Conservation (phyloP, 768 basidiomycete genomes). For the Gloeophyllum trabeum region DNA sequence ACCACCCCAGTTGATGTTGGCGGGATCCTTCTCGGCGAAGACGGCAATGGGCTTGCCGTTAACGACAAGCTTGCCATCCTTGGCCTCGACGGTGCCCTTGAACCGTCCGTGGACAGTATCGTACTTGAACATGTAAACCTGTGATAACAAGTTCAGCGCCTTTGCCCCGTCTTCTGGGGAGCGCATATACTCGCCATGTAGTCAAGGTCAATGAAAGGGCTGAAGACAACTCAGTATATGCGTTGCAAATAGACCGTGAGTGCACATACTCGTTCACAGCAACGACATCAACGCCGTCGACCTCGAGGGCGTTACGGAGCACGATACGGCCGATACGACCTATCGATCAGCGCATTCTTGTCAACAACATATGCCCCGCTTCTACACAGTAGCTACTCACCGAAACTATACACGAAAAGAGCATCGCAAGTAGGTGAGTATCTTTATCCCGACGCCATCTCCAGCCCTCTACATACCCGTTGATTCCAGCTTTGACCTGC, state of each 20-base stretch:
- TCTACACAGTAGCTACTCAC: slow-evolving; percentile 29
- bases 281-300: slow-evolving; percentile 70
- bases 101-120: slow-evolving; percentile 91
- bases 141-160: slow-evolving; percentile 1
- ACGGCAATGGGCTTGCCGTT: slow-evolving; percentile 68
- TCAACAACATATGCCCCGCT: neutral
- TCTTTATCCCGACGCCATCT: neutral
- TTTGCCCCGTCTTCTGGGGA: neutral
- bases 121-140: slow-evolving; percentile 99
- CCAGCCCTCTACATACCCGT: slow-evolving; percentile 52
- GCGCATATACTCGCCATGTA: slow-evolving; percentile 68
- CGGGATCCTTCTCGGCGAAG: slow-evolving; percentile 81
- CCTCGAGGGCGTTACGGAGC: slow-evolving; percentile 81
- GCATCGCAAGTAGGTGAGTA: neutral
- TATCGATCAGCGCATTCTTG: slow-evolving; percentile 21
- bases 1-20: slow-evolving; percentile 71
- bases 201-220: slow-evolving; percentile 92
- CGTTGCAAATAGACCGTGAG: slow-evolving; percentile 1
- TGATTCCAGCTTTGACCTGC: slow-evolving; percentile 88
- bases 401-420: slow-evolving; percentile 41
- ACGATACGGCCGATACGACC: slow-evolving; percentile 99
- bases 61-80: slow-evolving; percentile 86
- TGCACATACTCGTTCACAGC: slow-evolving; percentile 84
- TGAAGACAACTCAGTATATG: slow-evolving; percentile 17
- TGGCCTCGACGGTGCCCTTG: slow-evolving; percentile 71